Percentiles rank a stretch among this genome's conserved stretches.
Conservation (phyloP, 768 basidiomycete genomes). For the Mycena epipterygia region DNA sequence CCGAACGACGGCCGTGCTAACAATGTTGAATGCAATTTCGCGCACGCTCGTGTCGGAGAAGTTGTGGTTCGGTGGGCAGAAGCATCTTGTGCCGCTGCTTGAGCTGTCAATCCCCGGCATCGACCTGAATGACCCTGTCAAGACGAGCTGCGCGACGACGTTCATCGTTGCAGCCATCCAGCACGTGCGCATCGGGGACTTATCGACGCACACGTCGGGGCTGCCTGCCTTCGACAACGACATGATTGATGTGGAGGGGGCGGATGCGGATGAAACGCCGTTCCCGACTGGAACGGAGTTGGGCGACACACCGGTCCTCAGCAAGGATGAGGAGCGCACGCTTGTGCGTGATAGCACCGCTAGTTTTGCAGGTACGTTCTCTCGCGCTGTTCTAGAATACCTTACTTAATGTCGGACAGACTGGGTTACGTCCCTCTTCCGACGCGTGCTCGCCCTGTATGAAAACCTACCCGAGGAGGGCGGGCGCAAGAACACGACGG, state of each 20-base stretch:
- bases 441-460: constrained; percentile 84
- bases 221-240: constrained; percentile 67
- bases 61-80: constrained; percentile 89
- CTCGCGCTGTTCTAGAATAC: background rate
- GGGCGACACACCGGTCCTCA: constrained; percentile 57
- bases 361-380: constrained; percentile 74
- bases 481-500: constrained; percentile 86
- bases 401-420: constrained; percentile 55
- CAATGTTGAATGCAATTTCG: constrained; percentile 83
- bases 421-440: constrained; percentile 85
- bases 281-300: constrained; percentile 69
- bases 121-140: constrained; percentile 87
- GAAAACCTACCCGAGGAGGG: constrained; percentile 97
- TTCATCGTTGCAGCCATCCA: constrained; percentile 83
- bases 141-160: constrained; percentile 84
- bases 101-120: constrained; percentile 94
- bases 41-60: constrained; percentile 83
- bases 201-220: constrained; percentile 73
- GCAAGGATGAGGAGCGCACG: constrained; percentile 76
- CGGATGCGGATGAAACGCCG: constrained; percentile 53
- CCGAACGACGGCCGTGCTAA: constrained; percentile 91
- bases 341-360: constrained; percentile 85
- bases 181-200: constrained; percentile 82
- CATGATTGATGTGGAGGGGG: constrained; percentile 65
- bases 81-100: constrained; percentile 88